phyloP scores from a whole-genome alignment of 129 eudicot genomes.

The Sambucus nigra region DNA sequence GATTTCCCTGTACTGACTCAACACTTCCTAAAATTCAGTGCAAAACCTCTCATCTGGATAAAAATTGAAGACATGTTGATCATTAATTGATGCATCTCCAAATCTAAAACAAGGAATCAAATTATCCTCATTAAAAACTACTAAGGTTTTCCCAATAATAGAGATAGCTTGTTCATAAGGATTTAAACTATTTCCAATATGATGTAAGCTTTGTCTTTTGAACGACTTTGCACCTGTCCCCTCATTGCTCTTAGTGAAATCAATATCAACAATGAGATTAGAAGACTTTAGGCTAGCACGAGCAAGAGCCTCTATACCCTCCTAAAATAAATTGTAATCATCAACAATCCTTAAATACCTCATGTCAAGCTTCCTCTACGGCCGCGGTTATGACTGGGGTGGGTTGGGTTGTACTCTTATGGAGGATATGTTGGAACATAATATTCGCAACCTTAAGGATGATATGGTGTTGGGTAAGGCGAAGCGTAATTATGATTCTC shows the following conservation, averaged over 20 bases:
- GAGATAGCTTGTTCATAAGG: conserved; percentile 87
- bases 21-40: conserved; percentile 83
- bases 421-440: conserved; percentile 17
- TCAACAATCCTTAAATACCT: conserved; percentile 83
- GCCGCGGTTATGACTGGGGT: conserved; percentile 32
- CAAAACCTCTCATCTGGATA: conserved; percentile 76
- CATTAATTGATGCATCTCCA: conserved; percentile 97
- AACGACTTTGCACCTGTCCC: conserved; percentile 93
- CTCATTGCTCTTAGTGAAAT: conserved; percentile 96
- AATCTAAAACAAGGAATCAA: conserved; percentile 92
- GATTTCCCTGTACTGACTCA: conserved; percentile 74
- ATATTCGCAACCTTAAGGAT: conserved; percentile 23
- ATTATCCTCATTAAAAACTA: conserved; percentile 90
- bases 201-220: conserved; percentile 74
- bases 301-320: conserved; percentile 93
- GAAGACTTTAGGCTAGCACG: conserved; percentile 95
- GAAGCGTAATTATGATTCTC: not conserved
- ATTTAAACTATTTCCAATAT: conserved; percentile 54
- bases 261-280: no score
- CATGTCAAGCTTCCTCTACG: conserved; percentile 58
- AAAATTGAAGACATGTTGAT: conserved; percentile 87
- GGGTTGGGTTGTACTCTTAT: conserved; percentile 22
- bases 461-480: conserved; percentile 2
- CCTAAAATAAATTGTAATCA: conserved; percentile 69
- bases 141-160: conserved; percentile 86